These are phyloP conservation scores for Domatiomyces globalis DNA, from an alignment of 2,329 filamentous ascomycete genomes.

Conservation along the genomic window DNA sequence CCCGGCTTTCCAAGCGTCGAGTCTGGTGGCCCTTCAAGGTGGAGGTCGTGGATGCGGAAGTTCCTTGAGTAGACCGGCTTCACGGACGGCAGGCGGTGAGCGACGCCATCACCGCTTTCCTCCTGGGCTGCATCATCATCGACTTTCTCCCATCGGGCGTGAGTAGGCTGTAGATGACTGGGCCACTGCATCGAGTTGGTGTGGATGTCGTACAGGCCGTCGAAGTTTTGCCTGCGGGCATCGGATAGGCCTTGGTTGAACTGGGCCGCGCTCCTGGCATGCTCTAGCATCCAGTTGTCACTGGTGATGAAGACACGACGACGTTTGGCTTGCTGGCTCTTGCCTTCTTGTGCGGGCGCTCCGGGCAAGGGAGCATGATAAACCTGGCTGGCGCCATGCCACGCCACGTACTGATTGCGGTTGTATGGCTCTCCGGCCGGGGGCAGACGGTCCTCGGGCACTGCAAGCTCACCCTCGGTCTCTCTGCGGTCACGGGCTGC, in stretches of 20 bases:
- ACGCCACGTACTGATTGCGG: slow-evolving; percentile 96
- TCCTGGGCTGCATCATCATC: slow-evolving; percentile 15
- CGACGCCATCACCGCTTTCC: not conserved
- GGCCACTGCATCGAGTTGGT: slow-evolving; percentile 87
- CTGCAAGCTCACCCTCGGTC: slow-evolving; percentile 77
- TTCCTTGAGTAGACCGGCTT: slow-evolving; percentile 46
- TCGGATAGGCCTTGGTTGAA: slow-evolving; percentile 67
- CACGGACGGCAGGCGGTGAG: slow-evolving; percentile 37
- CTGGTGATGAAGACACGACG: slow-evolving; percentile 78
- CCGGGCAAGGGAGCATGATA: slow-evolving; percentile 74
- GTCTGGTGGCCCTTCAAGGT: slow-evolving; percentile 44
- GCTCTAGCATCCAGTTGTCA: slow-evolving; percentile 92
- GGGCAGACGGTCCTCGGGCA: slow-evolving; percentile 70
- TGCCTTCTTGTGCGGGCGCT: slow-evolving; percentile 60
- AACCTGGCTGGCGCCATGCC: slow-evolving; percentile 91
- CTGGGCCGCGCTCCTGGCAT: slow-evolving; percentile 74
- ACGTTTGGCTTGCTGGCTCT: slow-evolving; percentile 63
- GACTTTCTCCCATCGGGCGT: slow-evolving; percentile 66
- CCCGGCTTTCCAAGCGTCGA: slow-evolving; percentile 47
- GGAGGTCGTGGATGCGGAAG: slow-evolving; percentile 48
- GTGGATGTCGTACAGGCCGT: slow-evolving; percentile 82
- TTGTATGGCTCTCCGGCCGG: slow-evolving; percentile 79
- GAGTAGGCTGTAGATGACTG: slow-evolving; percentile 74
- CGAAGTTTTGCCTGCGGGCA: slow-evolving; percentile 52
- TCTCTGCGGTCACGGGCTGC: slow-evolving; percentile 62